Evolutionary conservation across 257 asterid genomes (phyloP), one percentile per base, ranked within the genome.

Genomic region (Parsonsia alboflavescens): DNA sequence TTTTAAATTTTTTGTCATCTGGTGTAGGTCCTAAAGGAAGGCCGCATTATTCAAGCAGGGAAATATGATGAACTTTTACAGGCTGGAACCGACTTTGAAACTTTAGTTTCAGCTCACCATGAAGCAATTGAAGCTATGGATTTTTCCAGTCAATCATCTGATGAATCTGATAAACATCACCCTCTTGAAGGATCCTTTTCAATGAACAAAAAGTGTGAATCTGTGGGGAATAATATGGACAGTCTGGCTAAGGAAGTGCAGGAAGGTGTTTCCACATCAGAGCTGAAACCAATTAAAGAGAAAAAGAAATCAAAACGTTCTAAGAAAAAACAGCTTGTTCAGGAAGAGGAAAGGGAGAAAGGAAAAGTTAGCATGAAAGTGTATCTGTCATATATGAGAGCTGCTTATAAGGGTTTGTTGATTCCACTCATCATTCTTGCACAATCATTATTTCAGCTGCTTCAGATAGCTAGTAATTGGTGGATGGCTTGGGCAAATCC

Each of bases 401-500:
- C 99, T 70, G 99, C 99, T 54, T 95, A 95, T 75, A 95, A 89
- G 85, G 99, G 99, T 12, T 84, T 87, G 80, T 76, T 95, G 80
- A 86, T 95, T 62, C 99, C 99, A 2, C 87, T 85, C 75, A 95
- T 95, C 76, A 84, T 92, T 78, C 82, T 95, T 73, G 97, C 99
- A 41, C 99, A 95, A 80, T 83, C 92, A 49, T 80, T 95, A 76
- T 95, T 95, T 91, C 99, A 95, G 83, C 86, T 86, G 84, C 98
- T 95, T 77, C 98, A 95, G 79, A 95, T 95, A 79, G 98, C 98
- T 72, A 95, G 99, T 77, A 95, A 90, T 81, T 95, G 98, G 98
- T 95, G 99, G 99, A 95, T 95, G 99, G 98, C 99, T 71, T 95
- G 99, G 99, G 99, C 99, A 21, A 95, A 86, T 85, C 99, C 99